Base-by-base conservation (phyloP, 305 asterid genomes). In the Euphrasia arctica region DNA sequence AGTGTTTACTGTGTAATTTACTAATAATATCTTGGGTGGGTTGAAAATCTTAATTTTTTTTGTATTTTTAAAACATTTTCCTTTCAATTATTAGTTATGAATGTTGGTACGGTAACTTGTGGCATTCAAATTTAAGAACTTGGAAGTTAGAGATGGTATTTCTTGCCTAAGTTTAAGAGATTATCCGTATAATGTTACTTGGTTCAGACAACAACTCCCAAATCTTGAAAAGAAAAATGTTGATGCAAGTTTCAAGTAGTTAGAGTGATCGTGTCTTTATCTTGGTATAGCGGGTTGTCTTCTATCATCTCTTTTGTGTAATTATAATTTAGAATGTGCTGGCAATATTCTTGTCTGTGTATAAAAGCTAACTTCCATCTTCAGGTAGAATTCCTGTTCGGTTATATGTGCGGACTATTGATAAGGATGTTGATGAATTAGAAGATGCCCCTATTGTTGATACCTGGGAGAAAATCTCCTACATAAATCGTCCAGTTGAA, bases 311-410 rank as follows among this genome's bases (percentile, higher is more conserved):
- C 52, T 15, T 22, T 48, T 63, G 18, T 54, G 62, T 18, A 28
- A 54, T 13, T 15, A 15, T 63, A 62, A 6, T 39, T 67, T 41
- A 3, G 54, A 62, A 39, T 15, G 14, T 70, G 8, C 67, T 42
- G 54, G 15, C 54, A 54, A 32, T 36, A 10, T 59, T 67, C 11
- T 51, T 54, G 45, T 45, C 50, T 62, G 18, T 69, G 54, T 43
- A 43, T 41, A 69, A 61, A 70, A 63, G 57, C 15, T 41, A 72
- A 45, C 52, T 50, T 25, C 60, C 73, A 54, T 72, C 63, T 78
- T 61, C 89, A 89, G 97, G 88, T 78, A 85, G 86, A 81, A 69
- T 87, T 71, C 98, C 97, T 32, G 83, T 92, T 70, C 92, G 97
- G 66, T 70, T 85, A 74, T 92, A 89, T 70, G 62, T 92, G 59